A percentile compares a stretch with the other conserved stretches of the same genome.
Evolutionary conservation across 2,329 filamentous ascomycete genomes (phyloP).

Genomic region (Diaporthe ilicicola): DNA sequence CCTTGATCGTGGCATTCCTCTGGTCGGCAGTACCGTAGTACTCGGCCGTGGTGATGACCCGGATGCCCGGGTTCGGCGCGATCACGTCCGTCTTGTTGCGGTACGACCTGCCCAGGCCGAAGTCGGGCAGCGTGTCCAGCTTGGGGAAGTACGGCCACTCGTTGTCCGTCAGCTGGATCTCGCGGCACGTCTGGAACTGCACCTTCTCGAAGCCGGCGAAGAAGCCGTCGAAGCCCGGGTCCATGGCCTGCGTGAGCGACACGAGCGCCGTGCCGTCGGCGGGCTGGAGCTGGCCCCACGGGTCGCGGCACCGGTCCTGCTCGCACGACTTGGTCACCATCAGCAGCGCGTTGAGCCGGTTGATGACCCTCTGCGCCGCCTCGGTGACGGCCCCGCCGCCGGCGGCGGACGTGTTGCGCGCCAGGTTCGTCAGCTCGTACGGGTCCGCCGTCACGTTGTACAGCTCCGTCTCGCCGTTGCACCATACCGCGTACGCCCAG

Average conservation of each 20-base stretch:
- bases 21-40: slow-evolving; percentile 35
- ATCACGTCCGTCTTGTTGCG: slow-evolving; percentile 33
- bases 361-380: slow-evolving; percentile 49
- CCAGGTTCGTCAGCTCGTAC: slow-evolving; percentile 39
- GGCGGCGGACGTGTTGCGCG: slow-evolving; percentile 9
- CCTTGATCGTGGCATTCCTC: slow-evolving; percentile 32
- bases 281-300: slow-evolving; percentile 67
- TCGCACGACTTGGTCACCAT: slow-evolving; percentile 70
- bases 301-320: slow-evolving; percentile 59
- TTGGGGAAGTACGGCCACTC: slow-evolving; percentile 37
- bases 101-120: slow-evolving; percentile 34
- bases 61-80: slow-evolving; percentile 19
- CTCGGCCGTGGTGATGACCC: slow-evolving; percentile 32
- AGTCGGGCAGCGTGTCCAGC: slow-evolving; percentile 27
- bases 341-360: slow-evolving; percentile 65
- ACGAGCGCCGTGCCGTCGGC: slow-evolving; percentile 34
- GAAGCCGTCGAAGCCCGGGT: slow-evolving; percentile 34
- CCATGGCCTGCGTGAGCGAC: slow-evolving; percentile 37
- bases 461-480: slow-evolving; percentile 43
- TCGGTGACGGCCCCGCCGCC: slow-evolving; percentile 45
- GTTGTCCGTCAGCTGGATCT: slow-evolving; percentile 34
- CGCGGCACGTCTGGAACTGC: slow-evolving; percentile 35
- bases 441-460: slow-evolving; percentile 42
- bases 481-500: slow-evolving; percentile 42
- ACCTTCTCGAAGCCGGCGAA: slow-evolving; percentile 35